Conservation (phyloP, 2,329 filamentous ascomycete species). For the Arthroderma sp. region DNA sequence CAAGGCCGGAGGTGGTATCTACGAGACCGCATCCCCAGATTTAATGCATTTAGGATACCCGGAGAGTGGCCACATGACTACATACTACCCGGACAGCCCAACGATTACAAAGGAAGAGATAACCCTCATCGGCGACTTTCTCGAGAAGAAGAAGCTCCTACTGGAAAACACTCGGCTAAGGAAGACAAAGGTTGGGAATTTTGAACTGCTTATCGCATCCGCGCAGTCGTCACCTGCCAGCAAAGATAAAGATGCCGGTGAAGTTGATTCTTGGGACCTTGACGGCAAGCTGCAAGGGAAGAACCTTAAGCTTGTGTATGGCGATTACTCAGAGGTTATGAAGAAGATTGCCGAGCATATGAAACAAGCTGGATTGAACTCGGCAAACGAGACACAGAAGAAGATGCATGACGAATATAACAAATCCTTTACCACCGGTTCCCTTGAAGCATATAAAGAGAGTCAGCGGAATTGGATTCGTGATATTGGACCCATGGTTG, state of each 20-base stretch:
- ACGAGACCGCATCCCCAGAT: conserved; percentile 49
- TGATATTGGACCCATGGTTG: conserved; percentile 67
- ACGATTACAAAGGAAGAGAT: conserved; percentile 65
- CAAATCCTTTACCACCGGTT: conserved; percentile 61
- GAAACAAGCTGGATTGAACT: conserved; percentile 53
- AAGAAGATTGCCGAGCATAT: conserved; percentile 51
- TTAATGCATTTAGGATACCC: conserved; percentile 65
- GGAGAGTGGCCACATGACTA: conserved; percentile 63
- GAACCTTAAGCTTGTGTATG: conserved; percentile 58
- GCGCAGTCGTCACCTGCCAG: conserved; percentile 46
- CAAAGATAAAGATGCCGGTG: conserved; percentile 55
- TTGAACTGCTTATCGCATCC: conserved; percentile 63
- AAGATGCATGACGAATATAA: conserved; percentile 62
- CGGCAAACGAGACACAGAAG: conserved; percentile 60
- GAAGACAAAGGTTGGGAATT: conserved; percentile 51
- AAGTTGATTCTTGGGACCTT: conserved; percentile 48
- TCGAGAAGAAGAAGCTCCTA: conserved; percentile 57
- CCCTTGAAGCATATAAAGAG: conserved; percentile 65
- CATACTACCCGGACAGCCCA: conserved; percentile 67
- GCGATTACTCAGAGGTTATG: conserved; percentile 63
- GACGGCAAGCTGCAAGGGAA: conserved; percentile 51
- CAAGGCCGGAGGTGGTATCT: conserved; percentile 49
- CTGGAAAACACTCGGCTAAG: conserved; percentile 62
- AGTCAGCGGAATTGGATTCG: conserved; percentile 70
- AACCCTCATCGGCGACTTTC: conserved; percentile 55